Base-by-base conservation (phyloP, 805 yeast species). In the Nakazawaea ishiwadae region DNA sequence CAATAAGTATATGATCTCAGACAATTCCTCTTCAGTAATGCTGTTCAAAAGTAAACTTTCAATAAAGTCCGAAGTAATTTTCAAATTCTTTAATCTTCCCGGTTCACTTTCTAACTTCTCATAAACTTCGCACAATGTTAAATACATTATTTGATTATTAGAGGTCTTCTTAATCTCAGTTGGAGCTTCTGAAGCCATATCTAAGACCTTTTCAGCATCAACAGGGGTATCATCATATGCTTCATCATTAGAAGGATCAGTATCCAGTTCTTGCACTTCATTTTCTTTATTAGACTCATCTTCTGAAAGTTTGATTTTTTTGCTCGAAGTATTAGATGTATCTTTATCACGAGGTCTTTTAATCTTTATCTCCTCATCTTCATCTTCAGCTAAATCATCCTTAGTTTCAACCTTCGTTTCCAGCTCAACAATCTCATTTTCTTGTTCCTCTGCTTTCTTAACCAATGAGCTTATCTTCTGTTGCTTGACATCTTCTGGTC, bases 31-130 rank as follows among this genome's bases (percentile, higher is more conserved):
- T 3, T 47, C 36, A 5, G 52, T 48, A 5, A 80, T 76, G 33
- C 77, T 69, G 33, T 73, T 67, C 20, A 70, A 58, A 40, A 93
- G 65, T 0, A 88, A 79, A 31, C 76, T 73, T 10, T 73, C 61
- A 56, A 85, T 84, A 57, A 90, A 84, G 36, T 78, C 81, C 0
- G 95, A 75, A 12, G 91, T 81, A 42, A 77, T 65, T 32, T 85
- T 79, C 16, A 85, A 77, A 54, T 90, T 91, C 50, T 88, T 86
- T 37, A 93, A 70, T 37, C 99, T 69, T 16, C 90, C 86, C 2
- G 96, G 71, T 24, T 89, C 95, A 1, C 71, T 62, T 55, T 90
- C 98, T 39, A 93, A 73, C 42, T 75, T 68, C 46, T 84, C 88
- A 63, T 91, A 91, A 4, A 85, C 75, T 5, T 74, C 73, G 19